phyloP scores from a whole-genome alignment of 176 grass and related monocot species.

The Dendrocalamus sinicus region DNA sequence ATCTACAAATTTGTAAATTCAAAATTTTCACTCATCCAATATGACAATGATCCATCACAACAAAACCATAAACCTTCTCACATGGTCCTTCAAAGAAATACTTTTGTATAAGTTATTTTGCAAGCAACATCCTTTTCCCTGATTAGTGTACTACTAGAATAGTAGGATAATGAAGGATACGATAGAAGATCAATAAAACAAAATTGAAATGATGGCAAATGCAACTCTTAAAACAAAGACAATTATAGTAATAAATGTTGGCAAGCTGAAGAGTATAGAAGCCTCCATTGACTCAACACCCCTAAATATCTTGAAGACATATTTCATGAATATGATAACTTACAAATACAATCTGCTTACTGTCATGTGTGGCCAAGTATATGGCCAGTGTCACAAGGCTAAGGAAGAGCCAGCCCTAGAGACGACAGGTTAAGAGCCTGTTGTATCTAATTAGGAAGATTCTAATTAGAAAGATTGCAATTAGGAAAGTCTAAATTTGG shows the following conservation, averaged over 20 bases:
- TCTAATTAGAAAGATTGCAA: too few relatives aligned
- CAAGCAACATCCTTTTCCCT: not conserved
- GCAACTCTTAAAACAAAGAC: not conserved
- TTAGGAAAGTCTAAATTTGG: too few relatives aligned
- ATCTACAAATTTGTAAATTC: too few relatives aligned
- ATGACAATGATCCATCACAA: too few relatives aligned
- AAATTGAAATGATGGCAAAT: conserved; percentile 4
- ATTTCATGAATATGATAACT: not conserved
- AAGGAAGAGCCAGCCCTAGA: too few relatives aligned
- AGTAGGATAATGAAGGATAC: not conserved
- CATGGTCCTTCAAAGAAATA: not conserved
- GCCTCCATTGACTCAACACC: not conserved
- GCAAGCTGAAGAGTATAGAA: conserved; percentile 31
- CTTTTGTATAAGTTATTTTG: conserved; percentile 17
- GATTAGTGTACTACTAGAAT: not conserved
- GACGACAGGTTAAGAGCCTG: too few relatives aligned
- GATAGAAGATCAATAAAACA: not conserved
- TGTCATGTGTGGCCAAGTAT: too few relatives aligned
- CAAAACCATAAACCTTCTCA: too few relatives aligned
- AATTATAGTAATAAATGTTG: conserved; percentile 1
- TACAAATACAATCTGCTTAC: not conserved
- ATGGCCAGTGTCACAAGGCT: too few relatives aligned
- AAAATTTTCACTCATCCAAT: too few relatives aligned
- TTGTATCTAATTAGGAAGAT: too few relatives aligned
- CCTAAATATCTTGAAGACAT: not conserved